These are phyloP conservation scores for Grammothele lineata DNA, from an alignment of 768 basidiomycete species.

Conservation along the genomic window DNA sequence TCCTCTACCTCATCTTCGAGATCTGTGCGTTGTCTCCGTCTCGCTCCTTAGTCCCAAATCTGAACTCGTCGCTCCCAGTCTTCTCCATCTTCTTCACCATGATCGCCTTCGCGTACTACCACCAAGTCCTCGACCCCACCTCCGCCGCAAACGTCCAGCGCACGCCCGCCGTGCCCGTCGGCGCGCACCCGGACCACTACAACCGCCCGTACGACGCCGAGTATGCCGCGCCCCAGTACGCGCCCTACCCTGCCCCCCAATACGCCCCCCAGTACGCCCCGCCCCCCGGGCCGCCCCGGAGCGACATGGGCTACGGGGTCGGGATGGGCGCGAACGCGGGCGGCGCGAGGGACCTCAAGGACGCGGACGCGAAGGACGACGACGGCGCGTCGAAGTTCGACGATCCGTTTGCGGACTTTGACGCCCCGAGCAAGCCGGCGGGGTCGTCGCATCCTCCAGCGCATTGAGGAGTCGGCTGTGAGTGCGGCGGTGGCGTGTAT, in stretches of 20 bases:
- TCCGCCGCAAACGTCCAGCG: slow-evolving; percentile 49
- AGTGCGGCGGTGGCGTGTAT: not conserved
- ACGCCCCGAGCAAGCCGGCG: slow-evolving; percentile 22
- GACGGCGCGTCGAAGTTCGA: slow-evolving; percentile 36
- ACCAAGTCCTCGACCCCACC: slow-evolving; percentile 68
- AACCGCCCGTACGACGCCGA: slow-evolving; percentile 49
- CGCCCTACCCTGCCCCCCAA: slow-evolving; percentile 12
- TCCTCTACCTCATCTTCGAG: slow-evolving; percentile 58
- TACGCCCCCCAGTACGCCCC: slow-evolving; percentile 24
- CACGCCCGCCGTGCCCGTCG: slow-evolving; percentile 30
- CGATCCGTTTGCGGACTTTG: slow-evolving; percentile 56
- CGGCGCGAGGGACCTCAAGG: slow-evolving; percentile 22
- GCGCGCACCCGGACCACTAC: slow-evolving; percentile 47
- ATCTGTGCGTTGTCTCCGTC: slow-evolving; percentile 40
- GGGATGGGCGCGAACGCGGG: slow-evolving; percentile 31
- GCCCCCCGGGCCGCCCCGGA: slow-evolving; percentile 24
- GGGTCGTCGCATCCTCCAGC: not conserved
- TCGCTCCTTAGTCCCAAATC: not conserved
- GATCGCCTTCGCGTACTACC: slow-evolving; percentile 67
- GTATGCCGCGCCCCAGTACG: slow-evolving; percentile 30
- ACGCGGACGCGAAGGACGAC: slow-evolving; percentile 14
- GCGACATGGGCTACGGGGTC: slow-evolving; percentile 36
- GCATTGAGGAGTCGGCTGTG: not conserved
- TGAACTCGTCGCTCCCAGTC: slow-evolving; percentile 33
- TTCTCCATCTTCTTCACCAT: slow-evolving; percentile 58